Percentiles rank a stretch among this genome's conserved stretches.
phyloP scores from a whole-genome alignment of 2,329 filamentous ascomycete genomes.

The Colletotrichum lupini region DNA sequence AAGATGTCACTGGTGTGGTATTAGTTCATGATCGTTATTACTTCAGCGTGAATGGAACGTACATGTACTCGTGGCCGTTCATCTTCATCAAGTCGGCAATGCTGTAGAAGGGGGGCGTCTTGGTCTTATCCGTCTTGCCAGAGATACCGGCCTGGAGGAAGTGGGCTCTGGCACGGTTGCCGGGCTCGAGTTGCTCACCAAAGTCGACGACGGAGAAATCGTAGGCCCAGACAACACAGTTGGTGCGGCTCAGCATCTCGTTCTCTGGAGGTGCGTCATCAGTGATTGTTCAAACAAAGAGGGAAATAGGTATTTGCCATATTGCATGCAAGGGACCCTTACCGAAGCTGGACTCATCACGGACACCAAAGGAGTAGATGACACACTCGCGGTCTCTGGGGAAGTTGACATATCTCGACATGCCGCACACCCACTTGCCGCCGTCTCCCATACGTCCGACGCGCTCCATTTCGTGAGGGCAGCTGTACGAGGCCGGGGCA shows the following conservation, averaged over 20 bases:
- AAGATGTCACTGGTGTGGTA: constrained; percentile 46
- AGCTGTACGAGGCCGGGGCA: constrained; percentile 50
- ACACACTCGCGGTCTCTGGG: constrained; percentile 40
- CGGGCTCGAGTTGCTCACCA: constrained; percentile 41
- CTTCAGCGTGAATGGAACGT: not conserved
- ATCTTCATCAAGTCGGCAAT: constrained; percentile 50
- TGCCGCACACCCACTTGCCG: constrained; percentile 56
- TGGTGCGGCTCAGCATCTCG: constrained; percentile 49
- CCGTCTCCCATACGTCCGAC: constrained; percentile 52
- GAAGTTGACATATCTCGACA: constrained; percentile 47
- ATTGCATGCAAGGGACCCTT: not conserved
- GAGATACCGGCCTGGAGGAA: constrained; percentile 48
- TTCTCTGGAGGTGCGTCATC: constrained; percentile 40
- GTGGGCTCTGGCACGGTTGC: constrained; percentile 41
- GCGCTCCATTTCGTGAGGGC: constrained; percentile 52
- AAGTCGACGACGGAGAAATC: constrained; percentile 50
- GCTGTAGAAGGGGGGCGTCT: constrained; percentile 45
- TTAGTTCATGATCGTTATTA: not conserved
- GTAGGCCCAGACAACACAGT: constrained; percentile 52
- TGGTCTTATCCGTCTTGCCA: constrained; percentile 40
- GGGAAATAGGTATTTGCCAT: not conserved
- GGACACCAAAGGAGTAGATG: constrained; percentile 53
- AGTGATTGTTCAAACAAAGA: not conserved
- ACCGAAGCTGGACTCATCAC: constrained; percentile 50
- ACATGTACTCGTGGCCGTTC: constrained; percentile 51